phyloP scores from a whole-genome alignment of 768 basidiomycete genomes.

The Xerocomus spinulosus region DNA sequence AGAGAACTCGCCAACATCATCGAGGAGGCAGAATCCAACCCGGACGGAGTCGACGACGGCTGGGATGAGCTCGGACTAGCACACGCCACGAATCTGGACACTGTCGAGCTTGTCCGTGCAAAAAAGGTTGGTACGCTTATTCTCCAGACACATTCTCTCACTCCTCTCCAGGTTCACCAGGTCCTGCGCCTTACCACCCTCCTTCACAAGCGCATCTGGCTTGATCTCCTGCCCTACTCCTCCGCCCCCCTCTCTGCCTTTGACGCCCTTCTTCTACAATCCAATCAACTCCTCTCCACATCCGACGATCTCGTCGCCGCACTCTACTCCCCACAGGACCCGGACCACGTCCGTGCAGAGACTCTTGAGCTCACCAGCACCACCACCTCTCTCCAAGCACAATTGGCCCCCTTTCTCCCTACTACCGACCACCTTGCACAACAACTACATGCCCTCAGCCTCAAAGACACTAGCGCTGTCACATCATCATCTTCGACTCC shows the following conservation, averaged over 20 bases:
- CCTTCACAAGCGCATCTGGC: slow-evolving; percentile 57
- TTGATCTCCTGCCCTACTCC: slow-evolving; percentile 42
- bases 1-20: slow-evolving; percentile 56
- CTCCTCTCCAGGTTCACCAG: slow-evolving; percentile 45
- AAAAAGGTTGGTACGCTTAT: slow-evolving; percentile 45
- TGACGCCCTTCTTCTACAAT: slow-evolving; percentile 49
- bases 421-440: slow-evolving; percentile 20
- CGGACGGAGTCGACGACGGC: slow-evolving; percentile 39
- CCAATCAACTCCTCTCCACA: slow-evolving; percentile 47
- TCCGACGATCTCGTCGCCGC: slow-evolving; percentile 67
- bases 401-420: slow-evolving; percentile 24
- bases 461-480: slow-evolving; percentile 4
- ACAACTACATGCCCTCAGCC: slow-evolving; percentile 21
- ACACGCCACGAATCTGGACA: slow-evolving; percentile 41
- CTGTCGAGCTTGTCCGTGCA: slow-evolving; percentile 49
- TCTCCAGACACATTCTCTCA: not conserved
- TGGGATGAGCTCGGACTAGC: slow-evolving; percentile 59
- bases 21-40: slow-evolving; percentile 32
- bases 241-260: slow-evolving; percentile 32
- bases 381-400: slow-evolving; percentile 35
- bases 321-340: slow-evolving; percentile 61
- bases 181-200: slow-evolving; percentile 56
- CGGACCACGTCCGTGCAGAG: slow-evolving; percentile 36
- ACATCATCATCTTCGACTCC: not conserved
- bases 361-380: slow-evolving; percentile 36